Evolutionary conservation across 225 moss, liverwort and hornwort species (phyloP), one percentile per base, ranked within the genome.

Genomic region (Thuidium tamariscinum): DNA sequence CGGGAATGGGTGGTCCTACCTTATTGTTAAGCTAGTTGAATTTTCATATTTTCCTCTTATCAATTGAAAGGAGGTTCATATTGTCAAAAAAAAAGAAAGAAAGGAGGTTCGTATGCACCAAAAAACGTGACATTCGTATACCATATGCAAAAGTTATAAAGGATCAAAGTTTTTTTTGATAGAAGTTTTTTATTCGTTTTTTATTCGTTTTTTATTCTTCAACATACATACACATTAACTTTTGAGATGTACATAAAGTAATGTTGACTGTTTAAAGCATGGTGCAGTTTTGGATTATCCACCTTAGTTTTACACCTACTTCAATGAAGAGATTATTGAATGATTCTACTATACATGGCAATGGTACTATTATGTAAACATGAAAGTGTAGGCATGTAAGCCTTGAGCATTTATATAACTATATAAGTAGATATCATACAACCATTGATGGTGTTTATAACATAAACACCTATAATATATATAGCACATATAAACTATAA

Each of bases 141-240:
- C 0, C 1, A 3, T 36, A 11, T 22, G 2, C 13, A 22, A 37
- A 37, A 37, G 2, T 37, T 37, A 67, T 3, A 0, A 37, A 22
- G 22, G 22, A 0, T 3, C 20, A 66, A 10, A 65, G 10, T 66
- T n/a, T 65, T n/a, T 65, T 5, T 21, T n/a, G 11, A 3, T 36
- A 36, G 36, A 66, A 2, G 11, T 36, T 65, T 1, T 10, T 19
- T 20, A 6, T 10, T 65, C 0, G 1, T 65, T 65, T 1, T 10
- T 19, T 20, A 6, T 10, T 65, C 0, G 1, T 65, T 65, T n/a
- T n/a, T n/a, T n/a, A n/a, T n/a, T 20, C 11, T 20, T 20, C 20
- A 65, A n/a, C 3, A n/a, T 19, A 65, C 0, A 1, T 20, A 66
- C 3, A 10, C 17, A 10, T 20, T 66, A 18, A 36, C 36, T 66